Percentiles rank a stretch among this genome's conserved stretches.
phyloP scores from a whole-genome alignment of 1,139 yeast genomes.

The Geotrichum reessii region DNA sequence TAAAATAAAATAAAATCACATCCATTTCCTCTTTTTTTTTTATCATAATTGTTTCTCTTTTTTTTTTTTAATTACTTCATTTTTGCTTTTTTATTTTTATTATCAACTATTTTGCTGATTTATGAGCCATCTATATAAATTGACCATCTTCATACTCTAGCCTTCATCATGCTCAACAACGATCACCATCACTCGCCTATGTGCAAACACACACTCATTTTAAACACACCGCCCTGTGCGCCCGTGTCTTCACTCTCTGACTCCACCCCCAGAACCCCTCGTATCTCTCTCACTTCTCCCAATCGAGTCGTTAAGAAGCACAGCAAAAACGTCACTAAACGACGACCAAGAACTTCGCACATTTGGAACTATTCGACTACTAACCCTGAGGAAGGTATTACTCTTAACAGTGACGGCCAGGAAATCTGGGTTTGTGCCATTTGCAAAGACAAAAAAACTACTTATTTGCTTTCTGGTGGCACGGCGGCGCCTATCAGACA shows the following conservation, averaged over 20 bases:
- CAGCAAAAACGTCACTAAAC: slow-evolving; percentile 4
- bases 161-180: slow-evolving; percentile 6
- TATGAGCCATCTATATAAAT: not conserved
- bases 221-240: slow-evolving; percentile 5
- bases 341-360: slow-evolving; percentile 18
- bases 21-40: not conserved
- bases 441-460: slow-evolving; percentile 15
- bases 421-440: slow-evolving; percentile 18
- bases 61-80: not conserved
- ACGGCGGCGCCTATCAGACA: slow-evolving; percentile 20
- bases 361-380: slow-evolving; percentile 18
- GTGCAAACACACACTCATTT: not conserved
- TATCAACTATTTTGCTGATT: not conserved
- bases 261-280: slow-evolving; percentile 7
- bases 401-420: slow-evolving; percentile 16
- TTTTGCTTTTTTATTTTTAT: not conserved
- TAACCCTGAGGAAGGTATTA: slow-evolving; percentile 16
- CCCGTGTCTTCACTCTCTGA: slow-evolving; percentile 6
- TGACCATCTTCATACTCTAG: not conserved
- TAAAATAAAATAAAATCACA: not conserved
- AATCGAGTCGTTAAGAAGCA: slow-evolving; percentile 7
- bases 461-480: slow-evolving; percentile 18
- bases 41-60: not conserved
- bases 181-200: slow-evolving; percentile 3
- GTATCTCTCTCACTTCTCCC: not conserved